Evolutionary conservation across 75 land plant species (phyloP), one percentile per base, ranked within the genome.

Genomic region (Picea glauca): DNA sequence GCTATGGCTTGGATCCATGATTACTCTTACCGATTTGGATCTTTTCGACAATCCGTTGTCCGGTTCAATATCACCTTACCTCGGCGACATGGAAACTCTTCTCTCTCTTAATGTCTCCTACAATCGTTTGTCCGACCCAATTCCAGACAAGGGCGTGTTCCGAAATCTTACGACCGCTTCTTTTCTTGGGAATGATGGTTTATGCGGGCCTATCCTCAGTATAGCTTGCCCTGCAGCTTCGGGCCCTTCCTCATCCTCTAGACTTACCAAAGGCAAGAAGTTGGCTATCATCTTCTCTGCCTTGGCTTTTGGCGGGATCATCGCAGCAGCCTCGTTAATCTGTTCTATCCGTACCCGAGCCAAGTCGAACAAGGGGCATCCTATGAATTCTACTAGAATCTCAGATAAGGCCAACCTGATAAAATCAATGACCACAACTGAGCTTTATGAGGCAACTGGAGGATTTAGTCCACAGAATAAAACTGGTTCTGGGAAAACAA

Each of bases 11-110:
- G 76, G 85, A 0, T 23, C 40, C 31, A 67, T 85, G 3, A 46
- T 62, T 5, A 82, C 83, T 56, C 80, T 85, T 66, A 78, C 68
- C 15, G 50, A 77, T 56, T 56, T 85, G 33, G 86, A 85, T 58
- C 40, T 85, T 15, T 78, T 78, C 17, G 56, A 13, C 60, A 85
- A 85, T 64, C 32, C 72, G 50, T 59, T 85, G 43, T 31, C 80
- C 1, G 86, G 86, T 0, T 40, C 60, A 35, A 66, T 85, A 6
- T 84, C 84, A 58, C 14, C 60, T 21, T 43, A 60, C 14, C 56
- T 85, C 13, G 76, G 74, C 4, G 66, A 64, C 40, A 59, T 85
- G 76, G 75, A 0, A 20, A 61, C 54, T 12, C 65, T 85, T 3
- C 20, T 5, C n/a, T 75, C 56, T 26, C 56, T 85, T 61, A 82